Evolutionary conservation across 169 alveolate genomes (phyloP).

Genomic region (Eimeria necatrix): DNA sequence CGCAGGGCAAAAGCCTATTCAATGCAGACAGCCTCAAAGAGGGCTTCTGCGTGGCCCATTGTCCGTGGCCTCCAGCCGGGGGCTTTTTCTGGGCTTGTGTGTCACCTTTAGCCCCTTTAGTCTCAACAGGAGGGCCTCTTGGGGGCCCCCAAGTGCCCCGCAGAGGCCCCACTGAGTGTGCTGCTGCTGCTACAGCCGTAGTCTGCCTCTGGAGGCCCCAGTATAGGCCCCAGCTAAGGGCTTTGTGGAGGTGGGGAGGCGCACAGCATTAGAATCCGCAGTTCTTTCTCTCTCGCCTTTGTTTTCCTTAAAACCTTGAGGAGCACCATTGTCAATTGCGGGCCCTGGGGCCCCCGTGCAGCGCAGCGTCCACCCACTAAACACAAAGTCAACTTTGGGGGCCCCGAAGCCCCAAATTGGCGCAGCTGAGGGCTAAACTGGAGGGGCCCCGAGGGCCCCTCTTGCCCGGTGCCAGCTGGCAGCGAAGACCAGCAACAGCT

Average conservation of each 20-base stretch:
- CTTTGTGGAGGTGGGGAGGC: not conserved
- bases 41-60: too few species aligned
- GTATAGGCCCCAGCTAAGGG: not conserved
- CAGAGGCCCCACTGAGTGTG: not conserved
- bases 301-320: constrained; percentile 91
- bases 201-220: not conserved
- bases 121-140: not conserved
- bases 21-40: too few species aligned
- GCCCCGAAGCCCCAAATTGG: not conserved
- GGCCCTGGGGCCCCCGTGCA: not conserved
- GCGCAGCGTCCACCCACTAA: too few species aligned
- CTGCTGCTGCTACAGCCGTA: not conserved
- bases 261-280: constrained; percentile 92
- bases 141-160: constrained; percentile 35
- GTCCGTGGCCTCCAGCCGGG: too few species aligned
- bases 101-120: too few species aligned
- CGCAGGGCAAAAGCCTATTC: too few species aligned
- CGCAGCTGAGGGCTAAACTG: not conserved
- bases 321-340: constrained; percentile 88
- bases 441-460: constrained; percentile 5
- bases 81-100: too few species aligned
- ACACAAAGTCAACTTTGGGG: not conserved
- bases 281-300: constrained; percentile 94
- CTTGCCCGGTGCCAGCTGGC: not conserved
- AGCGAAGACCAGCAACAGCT: not conserved